Conservation (phyloP, 352 stramenopile species). For the Pythium vanterpoolii region DNA sequence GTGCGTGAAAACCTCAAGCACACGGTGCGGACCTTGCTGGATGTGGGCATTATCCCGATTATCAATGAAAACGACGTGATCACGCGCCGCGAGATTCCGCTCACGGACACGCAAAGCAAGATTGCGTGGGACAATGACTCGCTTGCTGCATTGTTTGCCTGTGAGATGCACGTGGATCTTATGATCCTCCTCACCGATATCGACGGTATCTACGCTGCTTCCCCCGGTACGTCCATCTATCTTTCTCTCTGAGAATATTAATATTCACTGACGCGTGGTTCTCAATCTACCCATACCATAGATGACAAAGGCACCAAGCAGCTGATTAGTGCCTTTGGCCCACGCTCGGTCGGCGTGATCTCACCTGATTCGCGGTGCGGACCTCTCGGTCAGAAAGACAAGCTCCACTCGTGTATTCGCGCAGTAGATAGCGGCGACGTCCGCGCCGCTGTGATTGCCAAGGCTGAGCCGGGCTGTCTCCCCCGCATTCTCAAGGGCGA, state of each 20-base stretch:
- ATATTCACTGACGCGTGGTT: not conserved
- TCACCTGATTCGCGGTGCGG: slow-evolving; percentile 55
- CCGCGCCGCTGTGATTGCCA: slow-evolving; percentile 56
- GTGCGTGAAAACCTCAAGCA: slow-evolving; percentile 66
- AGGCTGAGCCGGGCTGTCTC: slow-evolving; percentile 57
- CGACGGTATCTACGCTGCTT: slow-evolving; percentile 50
- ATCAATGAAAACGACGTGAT: slow-evolving; percentile 89
- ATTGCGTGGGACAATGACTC: slow-evolving; percentile 87
- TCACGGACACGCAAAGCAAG: slow-evolving; percentile 48
- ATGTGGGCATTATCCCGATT: slow-evolving; percentile 81
- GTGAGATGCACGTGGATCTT: slow-evolving; percentile 67
- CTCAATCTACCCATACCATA: slow-evolving; percentile 6
- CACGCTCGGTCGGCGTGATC: slow-evolving; percentile 40
- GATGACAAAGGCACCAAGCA: slow-evolving; percentile 28
- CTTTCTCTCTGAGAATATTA: too few relatives aligned
- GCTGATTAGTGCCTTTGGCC: slow-evolving; percentile 50
- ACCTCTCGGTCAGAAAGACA: slow-evolving; percentile 70
- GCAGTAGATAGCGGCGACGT: slow-evolving; percentile 70
- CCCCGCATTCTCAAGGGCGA: slow-evolving; percentile 67
- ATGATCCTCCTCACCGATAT: slow-evolving; percentile 80
- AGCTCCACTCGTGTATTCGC: slow-evolving; percentile 76
- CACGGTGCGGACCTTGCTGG: slow-evolving; percentile 60
- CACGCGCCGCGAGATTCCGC: slow-evolving; percentile 53
- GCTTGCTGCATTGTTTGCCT: slow-evolving; percentile 70
- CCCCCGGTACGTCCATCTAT: slow-evolving; percentile 9